Percentiles rank a stretch among this genome's conserved stretches.
Evolutionary conservation across 306 rosid species (phyloP).

Genomic region (Lathyrus oleraceus): DNA sequence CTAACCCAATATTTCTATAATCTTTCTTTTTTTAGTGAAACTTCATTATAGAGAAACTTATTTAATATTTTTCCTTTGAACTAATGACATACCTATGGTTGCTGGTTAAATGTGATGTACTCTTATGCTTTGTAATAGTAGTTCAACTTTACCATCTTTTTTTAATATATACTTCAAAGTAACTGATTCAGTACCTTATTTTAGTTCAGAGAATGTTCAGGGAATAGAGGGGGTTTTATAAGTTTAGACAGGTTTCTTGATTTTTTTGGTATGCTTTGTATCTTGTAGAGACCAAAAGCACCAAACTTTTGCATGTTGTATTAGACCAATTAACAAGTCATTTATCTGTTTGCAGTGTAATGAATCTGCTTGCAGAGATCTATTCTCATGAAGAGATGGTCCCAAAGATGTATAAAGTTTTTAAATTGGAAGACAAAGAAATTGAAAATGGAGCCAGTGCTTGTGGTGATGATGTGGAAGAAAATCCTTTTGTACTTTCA

Average conservation of each 20-base stretch:
- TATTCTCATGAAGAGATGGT: slow-evolving; percentile 93
- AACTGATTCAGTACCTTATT: not conserved
- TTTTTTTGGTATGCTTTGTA: slow-evolving; percentile 3
- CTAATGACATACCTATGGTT: not conserved
- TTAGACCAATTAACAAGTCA: slow-evolving; percentile 18
- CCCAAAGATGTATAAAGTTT: slow-evolving; percentile 69
- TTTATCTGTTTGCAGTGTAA: slow-evolving; percentile 76
- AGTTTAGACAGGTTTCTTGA: not conserved
- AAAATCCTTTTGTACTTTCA: slow-evolving; percentile 77
- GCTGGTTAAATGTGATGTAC: slow-evolving; percentile 11
- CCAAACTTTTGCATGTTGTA: slow-evolving; percentile 13
- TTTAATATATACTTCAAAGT: not conserved
- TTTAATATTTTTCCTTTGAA: not conserved
- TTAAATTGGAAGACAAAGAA: slow-evolving; percentile 49
- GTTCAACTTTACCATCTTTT: not conserved
- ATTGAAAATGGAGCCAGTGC: slow-evolving; percentile 57
- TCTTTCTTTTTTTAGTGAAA: too few species aligned
- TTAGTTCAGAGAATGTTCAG: slow-evolving; percentile 13
- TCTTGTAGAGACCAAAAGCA: not conserved
- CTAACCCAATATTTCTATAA: too few species aligned
- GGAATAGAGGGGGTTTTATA: slow-evolving; percentile 2
- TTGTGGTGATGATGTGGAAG: slow-evolving; percentile 48
- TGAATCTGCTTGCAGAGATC: slow-evolving; percentile 96
- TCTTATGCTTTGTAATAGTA: not conserved
- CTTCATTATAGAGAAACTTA: too few species aligned